phyloP scores from a whole-genome alignment of 371 early-diverging fungal species.

The Nematocida major region DNA sequence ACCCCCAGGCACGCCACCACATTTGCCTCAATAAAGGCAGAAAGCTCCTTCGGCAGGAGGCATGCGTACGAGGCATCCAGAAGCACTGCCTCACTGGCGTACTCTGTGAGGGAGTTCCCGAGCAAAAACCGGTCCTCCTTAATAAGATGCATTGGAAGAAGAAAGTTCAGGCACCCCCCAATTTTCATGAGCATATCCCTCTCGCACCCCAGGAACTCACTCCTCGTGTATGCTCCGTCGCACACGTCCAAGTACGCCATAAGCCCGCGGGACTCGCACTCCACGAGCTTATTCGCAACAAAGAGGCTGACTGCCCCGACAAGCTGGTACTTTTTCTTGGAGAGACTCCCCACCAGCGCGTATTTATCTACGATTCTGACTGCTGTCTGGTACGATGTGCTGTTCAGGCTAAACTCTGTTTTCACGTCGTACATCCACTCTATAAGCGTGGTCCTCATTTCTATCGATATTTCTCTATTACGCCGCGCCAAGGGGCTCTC shows the following conservation, averaged over 20 bases:
- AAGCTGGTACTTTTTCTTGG: constrained; percentile 56
- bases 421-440: constrained; percentile 64
- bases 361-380: constrained; percentile 61
- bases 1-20: neutral
- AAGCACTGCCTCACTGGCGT: constrained; percentile 22
- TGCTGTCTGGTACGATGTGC: constrained; percentile 48
- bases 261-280: constrained; percentile 12
- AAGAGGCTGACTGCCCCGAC: constrained; percentile 57
- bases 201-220: constrained; percentile 60
- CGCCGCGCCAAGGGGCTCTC: no score
- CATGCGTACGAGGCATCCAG: constrained; percentile 5
- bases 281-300: constrained; percentile 60
- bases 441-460: constrained; percentile 55
- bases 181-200: constrained; percentile 49
- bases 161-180: constrained; percentile 26
- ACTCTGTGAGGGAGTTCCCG: constrained; percentile 33
- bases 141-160: constrained; percentile 44
- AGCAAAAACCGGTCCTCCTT: constrained; percentile 11
- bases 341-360: constrained; percentile 11
- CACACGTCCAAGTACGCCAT: constrained; percentile 56
- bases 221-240: constrained; percentile 45
- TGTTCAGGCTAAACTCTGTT: constrained; percentile 53
- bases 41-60: constrained; percentile 1
- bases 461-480: neutral
- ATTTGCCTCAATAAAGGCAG: constrained; percentile 17